phyloP scores from a whole-genome alignment of 1,139 yeast genomes.

The Hyphopichia buzzinii region DNA sequence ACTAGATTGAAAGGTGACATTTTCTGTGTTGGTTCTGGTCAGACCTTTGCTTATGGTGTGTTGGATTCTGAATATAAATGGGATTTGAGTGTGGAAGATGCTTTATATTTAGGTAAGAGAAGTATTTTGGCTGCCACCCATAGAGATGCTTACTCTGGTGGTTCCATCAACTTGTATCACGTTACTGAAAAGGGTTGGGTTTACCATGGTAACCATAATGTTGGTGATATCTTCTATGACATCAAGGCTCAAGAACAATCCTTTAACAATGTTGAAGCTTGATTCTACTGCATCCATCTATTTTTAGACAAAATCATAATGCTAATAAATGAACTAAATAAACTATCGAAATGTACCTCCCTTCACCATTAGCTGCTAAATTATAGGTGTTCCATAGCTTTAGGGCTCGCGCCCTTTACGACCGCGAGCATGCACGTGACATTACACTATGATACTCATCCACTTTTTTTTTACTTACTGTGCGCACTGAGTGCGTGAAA shows the following conservation, averaged over 20 bases:
- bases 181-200: constrained; percentile 94
- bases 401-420: constrained; percentile 1
- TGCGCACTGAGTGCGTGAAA: constrained; percentile 6
- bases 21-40: constrained; percentile 99
- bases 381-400: too few species aligned
- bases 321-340: neutral
- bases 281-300: constrained; percentile 6
- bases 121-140: constrained; percentile 97
- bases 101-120: constrained; percentile 90
- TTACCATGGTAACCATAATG: constrained; percentile 93
- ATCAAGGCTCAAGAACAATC: constrained; percentile 85
- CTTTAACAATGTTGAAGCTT: constrained; percentile 81
- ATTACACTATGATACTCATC: neutral
- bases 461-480: neutral
- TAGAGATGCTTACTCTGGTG: constrained; percentile 98
- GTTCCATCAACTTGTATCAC: constrained; percentile 89
- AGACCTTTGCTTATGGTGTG: constrained; percentile 99
- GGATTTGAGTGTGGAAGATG: constrained; percentile 91
- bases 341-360: too few species aligned
- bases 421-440: neutral
- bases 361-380: too few species aligned
- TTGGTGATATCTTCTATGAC: constrained; percentile 90
- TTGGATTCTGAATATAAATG: constrained; percentile 86
- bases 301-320: neutral
- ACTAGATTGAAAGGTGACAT: constrained; percentile 91